phyloP scores from a whole-genome alignment of 202 grass and related monocot genomes.

The Digitaria exilis region DNA sequence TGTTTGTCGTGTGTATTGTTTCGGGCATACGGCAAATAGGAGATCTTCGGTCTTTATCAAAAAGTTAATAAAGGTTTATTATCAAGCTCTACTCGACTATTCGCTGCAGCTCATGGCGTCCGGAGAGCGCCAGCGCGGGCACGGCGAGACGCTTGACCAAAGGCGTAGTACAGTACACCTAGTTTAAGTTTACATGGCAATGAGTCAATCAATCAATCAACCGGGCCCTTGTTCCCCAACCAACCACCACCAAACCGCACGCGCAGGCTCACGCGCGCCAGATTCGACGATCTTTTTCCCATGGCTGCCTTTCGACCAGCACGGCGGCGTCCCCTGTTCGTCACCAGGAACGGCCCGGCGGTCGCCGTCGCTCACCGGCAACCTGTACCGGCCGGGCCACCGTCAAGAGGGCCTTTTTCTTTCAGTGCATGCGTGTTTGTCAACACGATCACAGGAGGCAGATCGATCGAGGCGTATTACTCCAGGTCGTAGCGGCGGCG shows the following conservation, averaged over 20 bases:
- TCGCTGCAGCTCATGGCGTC: neutral
- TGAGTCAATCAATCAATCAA: neutral
- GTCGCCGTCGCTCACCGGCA: slow-evolving; percentile 9
- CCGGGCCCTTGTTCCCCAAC: neutral
- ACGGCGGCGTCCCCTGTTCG: neutral
- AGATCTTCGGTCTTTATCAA: too few relatives aligned
- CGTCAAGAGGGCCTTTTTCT: neutral
- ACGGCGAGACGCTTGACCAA: neutral
- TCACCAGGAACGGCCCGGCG: neutral
- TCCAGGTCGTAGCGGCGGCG: neutral
- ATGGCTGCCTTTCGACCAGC: neutral
- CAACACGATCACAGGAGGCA: neutral
- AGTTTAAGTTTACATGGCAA: neutral
- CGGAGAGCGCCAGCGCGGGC: neutral
- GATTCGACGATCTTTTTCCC: too few relatives aligned
- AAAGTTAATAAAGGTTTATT: too few relatives aligned
- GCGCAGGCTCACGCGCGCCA: neutral
- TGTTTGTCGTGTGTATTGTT: too few relatives aligned
- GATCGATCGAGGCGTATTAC: too few relatives aligned
- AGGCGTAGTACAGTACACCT: too few relatives aligned
- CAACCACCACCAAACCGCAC: neutral
- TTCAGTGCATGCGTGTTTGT: neutral
- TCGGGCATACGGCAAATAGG: too few relatives aligned
- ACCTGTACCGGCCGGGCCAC: too few relatives aligned
- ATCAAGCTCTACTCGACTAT: too few relatives aligned